Conservation (phyloP, 2,329 filamentous ascomycete genomes). For the Hypomyces perniciosus region DNA sequence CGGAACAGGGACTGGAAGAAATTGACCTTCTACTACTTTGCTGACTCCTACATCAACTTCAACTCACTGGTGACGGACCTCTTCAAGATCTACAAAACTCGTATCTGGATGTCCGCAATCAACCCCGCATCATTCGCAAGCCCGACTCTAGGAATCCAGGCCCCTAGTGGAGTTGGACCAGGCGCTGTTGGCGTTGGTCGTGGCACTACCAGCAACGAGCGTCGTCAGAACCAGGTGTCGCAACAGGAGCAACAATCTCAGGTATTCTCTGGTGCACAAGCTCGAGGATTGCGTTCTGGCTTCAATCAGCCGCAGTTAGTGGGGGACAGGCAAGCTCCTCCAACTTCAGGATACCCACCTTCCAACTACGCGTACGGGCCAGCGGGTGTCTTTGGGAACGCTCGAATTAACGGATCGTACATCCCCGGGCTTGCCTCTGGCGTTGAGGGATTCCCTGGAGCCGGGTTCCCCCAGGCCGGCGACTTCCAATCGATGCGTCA, state of each 20-base stretch:
- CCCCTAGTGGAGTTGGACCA: slow-evolving; percentile 60
- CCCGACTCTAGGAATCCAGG: slow-evolving; percentile 64
- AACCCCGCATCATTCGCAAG: slow-evolving; percentile 94
- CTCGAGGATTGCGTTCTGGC: slow-evolving; percentile 37
- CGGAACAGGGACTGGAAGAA: slow-evolving; percentile 88
- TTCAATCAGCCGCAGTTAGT: slow-evolving; percentile 37
- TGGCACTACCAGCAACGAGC: slow-evolving; percentile 35
- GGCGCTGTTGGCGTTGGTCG: slow-evolving; percentile 57
- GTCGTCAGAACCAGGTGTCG: slow-evolving; percentile 43
- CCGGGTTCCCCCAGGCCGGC: slow-evolving; percentile 29
- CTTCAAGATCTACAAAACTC: slow-evolving; percentile 98
- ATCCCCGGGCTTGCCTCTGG: slow-evolving; percentile 22
- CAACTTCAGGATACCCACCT: slow-evolving; percentile 30
- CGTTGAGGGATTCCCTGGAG: slow-evolving; percentile 25
- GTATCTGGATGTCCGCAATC: slow-evolving; percentile 99
- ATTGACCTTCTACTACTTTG: slow-evolving; percentile 97
- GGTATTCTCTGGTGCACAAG: slow-evolving; percentile 32
- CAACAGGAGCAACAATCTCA: slow-evolving; percentile 28
- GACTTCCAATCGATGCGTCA: slow-evolving; percentile 43
- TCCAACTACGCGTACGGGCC: slow-evolving; percentile 32
- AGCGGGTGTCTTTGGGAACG: slow-evolving; percentile 28
- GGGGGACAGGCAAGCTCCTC: slow-evolving; percentile 35
- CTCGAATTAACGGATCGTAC: slow-evolving; percentile 25
- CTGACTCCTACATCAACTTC: slow-evolving; percentile 97
- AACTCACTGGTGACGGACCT: slow-evolving; percentile 94